A percentile compares a stretch with the other conserved stretches of the same genome.
phyloP scores from a whole-genome alignment of 2,329 filamentous ascomycete species.

The Clonostachys rosea region DNA sequence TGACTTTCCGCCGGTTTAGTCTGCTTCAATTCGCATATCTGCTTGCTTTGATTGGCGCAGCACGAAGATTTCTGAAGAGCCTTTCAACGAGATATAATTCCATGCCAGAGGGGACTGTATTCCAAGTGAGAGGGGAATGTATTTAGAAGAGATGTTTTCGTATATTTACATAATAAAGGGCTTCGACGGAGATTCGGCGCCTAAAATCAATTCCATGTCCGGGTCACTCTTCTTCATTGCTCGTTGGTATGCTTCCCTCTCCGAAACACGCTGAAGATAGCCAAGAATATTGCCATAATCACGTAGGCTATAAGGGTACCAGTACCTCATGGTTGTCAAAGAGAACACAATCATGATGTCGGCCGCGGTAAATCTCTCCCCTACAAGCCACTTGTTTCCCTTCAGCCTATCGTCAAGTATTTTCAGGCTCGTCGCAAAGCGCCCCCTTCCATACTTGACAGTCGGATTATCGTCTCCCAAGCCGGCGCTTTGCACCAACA shows the following conservation, averaged over 20 bases:
- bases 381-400: slow-evolving; percentile 49
- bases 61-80: too few relatives aligned
- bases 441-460: slow-evolving; percentile 19
- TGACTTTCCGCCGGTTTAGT: too few relatives aligned
- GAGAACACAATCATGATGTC: slow-evolving; percentile 61
- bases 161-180: too few relatives aligned
- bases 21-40: too few relatives aligned
- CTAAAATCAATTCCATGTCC: slow-evolving; percentile 26
- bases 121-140: too few relatives aligned
- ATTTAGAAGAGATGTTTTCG: too few relatives aligned
- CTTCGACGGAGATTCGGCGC: slow-evolving; percentile 9
- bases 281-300: slow-evolving; percentile 34
- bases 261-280: slow-evolving; percentile 37
- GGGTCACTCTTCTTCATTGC: slow-evolving; percentile 46
- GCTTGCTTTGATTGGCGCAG: too few relatives aligned
- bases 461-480: slow-evolving; percentile 13
- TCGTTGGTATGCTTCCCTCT: slow-evolving; percentile 37
- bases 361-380: slow-evolving; percentile 57
- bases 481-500: slow-evolving; percentile 19
- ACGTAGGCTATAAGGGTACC: slow-evolving; percentile 33
- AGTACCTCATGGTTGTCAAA: slow-evolving; percentile 57
- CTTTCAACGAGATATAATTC: too few relatives aligned
- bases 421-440: slow-evolving; percentile 36
- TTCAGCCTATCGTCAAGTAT: slow-evolving; percentile 43
- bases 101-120: too few relatives aligned